Base-by-base conservation (phyloP, 2,329 filamentous ascomycete genomes). In the Myriosclerotinia scirpicola region DNA sequence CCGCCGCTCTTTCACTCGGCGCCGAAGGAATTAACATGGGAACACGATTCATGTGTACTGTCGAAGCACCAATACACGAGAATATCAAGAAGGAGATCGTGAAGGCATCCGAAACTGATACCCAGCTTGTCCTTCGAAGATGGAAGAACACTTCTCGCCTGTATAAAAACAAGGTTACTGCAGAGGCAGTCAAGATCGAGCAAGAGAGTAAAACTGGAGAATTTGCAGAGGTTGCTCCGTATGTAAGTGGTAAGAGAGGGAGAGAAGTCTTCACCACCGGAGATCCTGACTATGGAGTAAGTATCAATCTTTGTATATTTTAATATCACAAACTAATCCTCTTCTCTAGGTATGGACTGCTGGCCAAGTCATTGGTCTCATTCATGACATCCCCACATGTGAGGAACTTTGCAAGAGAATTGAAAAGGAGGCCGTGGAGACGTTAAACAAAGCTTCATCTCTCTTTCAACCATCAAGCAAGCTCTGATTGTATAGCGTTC, bases 11-110 rank as follows among this genome's bases (percentile, higher is more conserved):
- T 73, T 89, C 90, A 52, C 85, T 99, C 15, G 95, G 95, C 46
- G 95, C 95, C 0, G 91, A 92, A 77, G 95, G 95, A 70, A 89
- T 98, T 80, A 99, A 99, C 81, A 99, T 99, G 95, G 95, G 95
- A 67, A 99, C 95, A 12, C 84, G 95, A 53, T 99, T 98, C 82
- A 96, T 99, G 91, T 94, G 90, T 81, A 98, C 95, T 0, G 83
- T 94, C 54, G 95, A 98, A 80, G 89, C 93, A 20, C 95, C 95
- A 0, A 91, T 99, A 70, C 95, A 99, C 80, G 78, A 87, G 59
- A 96, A 96, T 72, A 92, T 99, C 82, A 99, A 99, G 84, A 84
- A 96, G 78, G 84, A 90, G 72, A 99, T 99, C 75, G 93, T 97
- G 61, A 84, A 87, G 65, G 91, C 93, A 1, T 84, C 92, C 70